These are phyloP conservation scores for Fusarium sp. DNA, from an alignment of 2,329 filamentous ascomycete genomes.

Conservation along the genomic window DNA sequence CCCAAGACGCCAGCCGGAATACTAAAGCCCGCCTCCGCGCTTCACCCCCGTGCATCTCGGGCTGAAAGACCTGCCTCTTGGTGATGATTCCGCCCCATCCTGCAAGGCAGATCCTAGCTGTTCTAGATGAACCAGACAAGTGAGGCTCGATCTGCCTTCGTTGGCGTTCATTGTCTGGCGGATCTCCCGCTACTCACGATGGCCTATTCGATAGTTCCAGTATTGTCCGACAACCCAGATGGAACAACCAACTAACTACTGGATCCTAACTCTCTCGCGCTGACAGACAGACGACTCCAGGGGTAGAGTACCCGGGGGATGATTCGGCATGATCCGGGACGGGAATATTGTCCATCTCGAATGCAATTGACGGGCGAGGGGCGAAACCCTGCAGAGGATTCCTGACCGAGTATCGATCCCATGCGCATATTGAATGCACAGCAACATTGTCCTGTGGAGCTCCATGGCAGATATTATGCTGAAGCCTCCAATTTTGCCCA, in stretches of 20 bases:
- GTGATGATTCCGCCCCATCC: conserved; percentile 20
- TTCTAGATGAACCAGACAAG: conserved; percentile 23
- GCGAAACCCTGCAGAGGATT: conserved; percentile 4
- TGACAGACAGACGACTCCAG: not conserved
- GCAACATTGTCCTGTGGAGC: conserved; percentile 11
- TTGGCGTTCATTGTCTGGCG: not conserved
- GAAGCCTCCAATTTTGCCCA: not conserved
- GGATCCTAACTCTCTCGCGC: not conserved
- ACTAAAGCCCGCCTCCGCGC: conserved; percentile 23
- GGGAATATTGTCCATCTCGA: not conserved
- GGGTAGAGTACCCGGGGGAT: not conserved
- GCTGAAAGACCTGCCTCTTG: conserved; percentile 25
- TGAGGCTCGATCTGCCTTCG: conserved; percentile 27
- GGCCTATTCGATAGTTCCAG: not conserved
- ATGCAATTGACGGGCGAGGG: not conserved
- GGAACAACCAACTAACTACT: not conserved
- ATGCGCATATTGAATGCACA: conserved; percentile 21
- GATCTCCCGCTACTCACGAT: conserved; percentile 9
- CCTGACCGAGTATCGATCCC: conserved; percentile 11
- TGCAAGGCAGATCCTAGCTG: conserved; percentile 36
- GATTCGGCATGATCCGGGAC: not conserved
- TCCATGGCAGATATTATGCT: conserved; percentile 16
- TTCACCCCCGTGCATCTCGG: conserved; percentile 24
- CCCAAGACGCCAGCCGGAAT: conserved; percentile 18
- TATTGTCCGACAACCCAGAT: not conserved